These are phyloP conservation scores for Candida buenavistaensis DNA, from an alignment of 1,139 yeast genomes.

Conservation along the genomic window DNA sequence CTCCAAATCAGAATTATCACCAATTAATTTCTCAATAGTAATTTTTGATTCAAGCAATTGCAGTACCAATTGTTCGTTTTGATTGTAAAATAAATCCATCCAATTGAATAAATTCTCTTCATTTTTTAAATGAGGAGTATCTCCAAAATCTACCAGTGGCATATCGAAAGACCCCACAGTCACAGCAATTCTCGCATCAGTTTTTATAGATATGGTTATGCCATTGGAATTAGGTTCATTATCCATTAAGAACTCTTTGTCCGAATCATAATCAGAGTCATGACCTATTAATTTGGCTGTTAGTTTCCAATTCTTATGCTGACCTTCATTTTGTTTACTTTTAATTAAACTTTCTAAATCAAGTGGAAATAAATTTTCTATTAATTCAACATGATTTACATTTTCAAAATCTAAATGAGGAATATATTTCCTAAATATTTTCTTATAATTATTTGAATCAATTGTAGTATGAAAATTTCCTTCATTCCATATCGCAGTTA, in stretches of 20 bases:
- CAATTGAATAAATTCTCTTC: constrained; percentile 26
- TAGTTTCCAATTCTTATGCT: constrained; percentile 9
- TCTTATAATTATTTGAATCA: constrained; percentile 5
- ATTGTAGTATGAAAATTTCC: constrained; percentile 15
- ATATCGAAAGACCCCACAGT: constrained; percentile 26
- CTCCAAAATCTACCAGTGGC: constrained; percentile 17
- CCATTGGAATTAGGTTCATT: constrained; percentile 6
- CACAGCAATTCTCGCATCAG: constrained; percentile 23
- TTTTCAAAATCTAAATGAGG: constrained; percentile 10
- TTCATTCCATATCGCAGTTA: constrained; percentile 14
- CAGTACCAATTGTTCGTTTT: constrained; percentile 15
- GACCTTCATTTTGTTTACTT: constrained; percentile 8
- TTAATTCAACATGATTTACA: constrained; percentile 11
- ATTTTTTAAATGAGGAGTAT: constrained; percentile 12
- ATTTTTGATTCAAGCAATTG: constrained; percentile 7
- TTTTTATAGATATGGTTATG: constrained; percentile 23
- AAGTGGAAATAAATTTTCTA: constrained; percentile 15
- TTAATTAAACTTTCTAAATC: constrained; percentile 15
- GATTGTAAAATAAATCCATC: constrained; percentile 23
- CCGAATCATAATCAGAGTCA: constrained; percentile 9
- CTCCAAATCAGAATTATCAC: constrained; percentile 16
- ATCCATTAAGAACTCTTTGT: constrained; percentile 10
- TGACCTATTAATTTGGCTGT: constrained; percentile 11
- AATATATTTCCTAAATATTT: constrained; percentile 10
- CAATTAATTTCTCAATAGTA: constrained; percentile 11